Base-by-base conservation (phyloP, 2,329 filamentous ascomycete species). In the Epichloe coenophiala region DNA sequence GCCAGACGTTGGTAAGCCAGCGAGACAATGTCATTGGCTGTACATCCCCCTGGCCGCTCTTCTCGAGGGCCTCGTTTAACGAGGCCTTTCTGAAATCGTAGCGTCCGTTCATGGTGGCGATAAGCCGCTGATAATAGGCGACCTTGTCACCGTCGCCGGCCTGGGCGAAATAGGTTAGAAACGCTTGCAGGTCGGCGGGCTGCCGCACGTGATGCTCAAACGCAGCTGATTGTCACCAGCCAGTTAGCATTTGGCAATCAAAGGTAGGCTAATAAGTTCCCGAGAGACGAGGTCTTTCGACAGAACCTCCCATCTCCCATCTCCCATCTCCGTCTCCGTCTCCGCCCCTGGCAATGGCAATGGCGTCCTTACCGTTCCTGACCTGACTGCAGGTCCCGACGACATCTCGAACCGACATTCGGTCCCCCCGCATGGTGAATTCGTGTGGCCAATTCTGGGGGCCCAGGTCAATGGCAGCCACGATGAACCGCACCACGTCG, bases 401-500 rank as follows among this genome's bases (percentile, higher is more conserved):
- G 11, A 89, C 69, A 44, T 82, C 74, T 12, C 72, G 70, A 2
- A 86, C 72, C 1, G 73, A 76, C 63, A 84, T 68, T 5, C 79
- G 71, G 49, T 86, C 81, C n/a, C n/a, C 83, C 46, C 74, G 73
- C 74, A 89, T 81, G 39, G 75, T 76, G 61, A 85, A 80, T 61
- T 88, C 84, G 5, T 66, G 64, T 3, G 83, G 83, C 86, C 86
- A 90, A 17, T 63, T 71, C 6, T 70, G 67, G 7, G 8, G 69
- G 0, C 73, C 75, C 40, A 87, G 65, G 44, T 86, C 81, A 33
- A 87, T 63, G 13, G 86, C 78, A n/a, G 80, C 78, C 11, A 82
- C 81, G 8, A 89, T 71, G 57, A 85, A 88, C n/a, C 75, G 73
- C 23, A 77, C 85, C 5, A 88, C 77, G 58, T 90, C 86, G 55